Evolutionary conservation across 176 grass and related monocot genomes (phyloP).

Genomic region (Hordeum marinum): DNA sequence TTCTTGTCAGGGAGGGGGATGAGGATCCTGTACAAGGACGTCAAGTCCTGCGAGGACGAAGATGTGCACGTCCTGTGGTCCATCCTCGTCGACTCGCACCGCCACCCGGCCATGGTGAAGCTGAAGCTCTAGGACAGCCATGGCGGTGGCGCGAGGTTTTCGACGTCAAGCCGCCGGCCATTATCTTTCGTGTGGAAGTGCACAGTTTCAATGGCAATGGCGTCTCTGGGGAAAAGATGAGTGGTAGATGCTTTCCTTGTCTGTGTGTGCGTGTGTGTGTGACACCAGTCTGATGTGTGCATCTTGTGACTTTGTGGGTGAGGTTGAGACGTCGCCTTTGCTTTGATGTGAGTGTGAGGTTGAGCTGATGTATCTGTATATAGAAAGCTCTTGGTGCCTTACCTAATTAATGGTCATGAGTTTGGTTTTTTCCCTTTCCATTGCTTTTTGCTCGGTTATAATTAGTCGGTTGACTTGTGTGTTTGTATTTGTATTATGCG

Average conservation of each 20-base stretch:
- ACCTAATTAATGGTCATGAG: constrained; percentile 40
- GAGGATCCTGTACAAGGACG: constrained; percentile 72
- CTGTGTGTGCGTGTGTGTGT: neutral
- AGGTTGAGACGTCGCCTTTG: constrained; percentile 43
- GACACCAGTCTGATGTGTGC: neutral
- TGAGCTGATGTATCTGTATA: constrained; percentile 40
- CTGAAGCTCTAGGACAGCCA: constrained; percentile 27
- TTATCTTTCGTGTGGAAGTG: neutral
- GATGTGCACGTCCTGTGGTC: constrained; percentile 83
- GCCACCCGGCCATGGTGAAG: constrained; percentile 32
- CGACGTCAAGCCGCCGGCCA: neutral
- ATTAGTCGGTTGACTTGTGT: neutral
- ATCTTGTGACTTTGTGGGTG: constrained; percentile 24
- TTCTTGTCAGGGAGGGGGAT: constrained; percentile 57
- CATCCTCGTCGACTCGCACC: constrained; percentile 69
- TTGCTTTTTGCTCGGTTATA: neutral
- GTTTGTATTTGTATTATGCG: neutral
- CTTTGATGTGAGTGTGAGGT: constrained; percentile 51
- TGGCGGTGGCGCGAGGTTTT: neutral
- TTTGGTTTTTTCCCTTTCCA: neutral
- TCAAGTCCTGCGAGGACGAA: constrained; percentile 68
- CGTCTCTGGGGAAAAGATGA: neutral
- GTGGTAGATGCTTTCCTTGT: constrained; percentile 26
- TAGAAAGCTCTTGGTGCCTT: constrained; percentile 53
- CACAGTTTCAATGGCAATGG: neutral